Evolutionary conservation across 306 rosid genomes (phyloP), one percentile per base, ranked within the genome.

Genomic region (Lablab purpureus): DNA sequence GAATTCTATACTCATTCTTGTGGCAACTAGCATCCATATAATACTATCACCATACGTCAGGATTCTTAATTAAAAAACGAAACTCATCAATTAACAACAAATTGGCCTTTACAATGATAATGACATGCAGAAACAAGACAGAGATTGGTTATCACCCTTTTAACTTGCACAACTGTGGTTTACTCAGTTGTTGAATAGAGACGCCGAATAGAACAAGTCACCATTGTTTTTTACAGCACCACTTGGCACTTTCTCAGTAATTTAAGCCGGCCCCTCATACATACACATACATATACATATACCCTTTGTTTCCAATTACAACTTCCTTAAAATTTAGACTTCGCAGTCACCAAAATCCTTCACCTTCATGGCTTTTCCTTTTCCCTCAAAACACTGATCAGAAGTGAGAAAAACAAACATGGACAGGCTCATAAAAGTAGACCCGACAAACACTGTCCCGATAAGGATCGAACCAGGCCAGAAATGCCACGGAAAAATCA

Each of bases 391-490:
- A 51, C 60, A 5, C 0, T 51, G 27, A 54, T 5, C 10, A 67
- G 40, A 54, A 9, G 0, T 27, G 43, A 27, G 22, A 28, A 45
- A 67, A 40, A 21, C 0, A 11, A 54, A 19, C 23, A 91, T 90
- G 98, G 96, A 91, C 78, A 82, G 98, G 83, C 94, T 93, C 59
- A 88, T 93, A 74, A 86, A 87, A 78, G 51, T 93, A 77, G 98
- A 93, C 40, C 94, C 98, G 46, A 89, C 97, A 55, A 91, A 78
- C 86, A 18, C 81, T 0, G 87, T 88, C 8, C 54, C 86, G 0
- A 85, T 93, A 37, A 83, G 90, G 1, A 77, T 93, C 4, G 98
- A 93, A 69, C 70, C 79, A 0, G 80, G 81, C 0, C 84, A 86
- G 18, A 91, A 84, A 78, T 91, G 97, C 7, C 69, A 70, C 14